phyloP scores from a whole-genome alignment of 805 yeast genomes.

The Brettanomyces naardenensis region DNA sequence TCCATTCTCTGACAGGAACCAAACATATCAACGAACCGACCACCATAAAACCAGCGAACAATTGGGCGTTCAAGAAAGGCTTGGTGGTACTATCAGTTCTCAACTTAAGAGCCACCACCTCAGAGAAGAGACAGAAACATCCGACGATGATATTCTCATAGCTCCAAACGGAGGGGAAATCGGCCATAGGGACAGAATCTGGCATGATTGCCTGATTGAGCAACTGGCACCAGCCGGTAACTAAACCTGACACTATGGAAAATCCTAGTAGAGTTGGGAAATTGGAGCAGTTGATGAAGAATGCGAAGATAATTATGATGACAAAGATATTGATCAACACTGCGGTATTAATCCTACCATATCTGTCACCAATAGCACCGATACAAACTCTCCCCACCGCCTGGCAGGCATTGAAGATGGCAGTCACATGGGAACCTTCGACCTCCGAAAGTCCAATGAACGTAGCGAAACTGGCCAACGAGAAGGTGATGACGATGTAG shows the following conservation, averaged over 20 bases:
- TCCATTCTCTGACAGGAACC: slow-evolving; percentile 43
- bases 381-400: slow-evolving; percentile 41
- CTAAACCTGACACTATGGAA: slow-evolving; percentile 15
- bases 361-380: slow-evolving; percentile 36
- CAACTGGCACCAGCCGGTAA: slow-evolving; percentile 36
- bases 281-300: slow-evolving; percentile 33
- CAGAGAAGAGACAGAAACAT: slow-evolving; percentile 21
- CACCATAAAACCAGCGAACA: slow-evolving; percentile 50
- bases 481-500: slow-evolving; percentile 37
- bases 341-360: slow-evolving; percentile 40
- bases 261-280: slow-evolving; percentile 13
- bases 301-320: slow-evolving; percentile 31
- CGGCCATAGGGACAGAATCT: slow-evolving; percentile 19
- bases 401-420: slow-evolving; percentile 39
- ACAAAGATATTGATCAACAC: slow-evolving; percentile 26
- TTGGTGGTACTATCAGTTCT: slow-evolving; percentile 10
- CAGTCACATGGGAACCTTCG: slow-evolving; percentile 38
- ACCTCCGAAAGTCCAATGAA: slow-evolving; percentile 36
- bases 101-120: slow-evolving; percentile 23
- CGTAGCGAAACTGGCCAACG: slow-evolving; percentile 38
- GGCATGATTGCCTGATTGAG: slow-evolving; percentile 23
- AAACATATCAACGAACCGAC: slow-evolving; percentile 32
- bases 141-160: slow-evolving; percentile 21
- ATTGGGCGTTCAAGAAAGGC: slow-evolving; percentile 54
- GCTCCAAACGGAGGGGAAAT: slow-evolving; percentile 25